Conservation (phyloP, 371 early-diverging fungal species). For the Apophysomyces trapeziformis region DNA sequence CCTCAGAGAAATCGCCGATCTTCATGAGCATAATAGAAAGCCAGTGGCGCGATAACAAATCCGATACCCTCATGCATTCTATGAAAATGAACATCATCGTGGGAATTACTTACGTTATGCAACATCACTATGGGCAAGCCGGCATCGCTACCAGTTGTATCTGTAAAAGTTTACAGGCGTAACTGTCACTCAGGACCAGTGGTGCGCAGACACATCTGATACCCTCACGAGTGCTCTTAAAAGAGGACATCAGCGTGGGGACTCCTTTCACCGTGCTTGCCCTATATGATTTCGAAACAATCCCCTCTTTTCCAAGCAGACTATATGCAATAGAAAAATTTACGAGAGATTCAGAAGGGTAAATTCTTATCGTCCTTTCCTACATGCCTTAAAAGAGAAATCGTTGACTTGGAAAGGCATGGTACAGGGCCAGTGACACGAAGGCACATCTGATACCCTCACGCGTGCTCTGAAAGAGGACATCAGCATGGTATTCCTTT, state of each 20-base stretch:
- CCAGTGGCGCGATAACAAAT: neutral
- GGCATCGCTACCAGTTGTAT: constrained; percentile 1
- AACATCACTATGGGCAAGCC: neutral
- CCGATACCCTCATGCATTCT: neutral
- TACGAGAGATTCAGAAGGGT: too few relatives aligned
- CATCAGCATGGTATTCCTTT: neutral
- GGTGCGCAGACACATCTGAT: neutral
- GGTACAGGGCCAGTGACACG: neutral
- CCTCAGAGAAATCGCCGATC: neutral
- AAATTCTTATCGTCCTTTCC: too few relatives aligned
- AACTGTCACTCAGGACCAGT: neutral
- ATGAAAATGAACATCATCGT: neutral
- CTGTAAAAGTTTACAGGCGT: neutral
- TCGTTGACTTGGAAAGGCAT: too few relatives aligned
- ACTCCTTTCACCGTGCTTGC: too few relatives aligned
- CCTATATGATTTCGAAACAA: too few relatives aligned
- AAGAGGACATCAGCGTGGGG: neutral
- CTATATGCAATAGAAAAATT: too few relatives aligned
- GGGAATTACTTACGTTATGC: neutral
- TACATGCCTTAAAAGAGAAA: too few relatives aligned
- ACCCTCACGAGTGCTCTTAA: neutral
- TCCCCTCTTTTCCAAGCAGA: too few relatives aligned
- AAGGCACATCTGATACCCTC: neutral
- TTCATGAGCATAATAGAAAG: neutral
- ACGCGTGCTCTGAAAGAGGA: neutral